phyloP scores from a whole-genome alignment of 345 rosid genomes.

The Gossypium sturtianum region DNA sequence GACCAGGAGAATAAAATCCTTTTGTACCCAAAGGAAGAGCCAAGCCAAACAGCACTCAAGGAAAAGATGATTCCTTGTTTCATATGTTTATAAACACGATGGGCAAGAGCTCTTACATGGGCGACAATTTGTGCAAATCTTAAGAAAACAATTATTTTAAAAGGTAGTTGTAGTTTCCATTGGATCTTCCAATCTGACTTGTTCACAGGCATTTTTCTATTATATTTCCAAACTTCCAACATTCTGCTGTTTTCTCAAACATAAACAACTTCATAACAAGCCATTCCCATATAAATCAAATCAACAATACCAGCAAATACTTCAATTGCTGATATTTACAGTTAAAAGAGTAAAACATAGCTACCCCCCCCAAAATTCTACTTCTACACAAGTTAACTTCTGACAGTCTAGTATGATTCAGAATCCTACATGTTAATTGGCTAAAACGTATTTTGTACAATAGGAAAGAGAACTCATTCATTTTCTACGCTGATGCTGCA shows the following conservation, averaged over 20 bases:
- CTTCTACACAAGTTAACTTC: too few species aligned
- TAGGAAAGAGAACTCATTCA: background rate
- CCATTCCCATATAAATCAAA: background rate
- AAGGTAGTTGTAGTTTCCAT: too few species aligned
- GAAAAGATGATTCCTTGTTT: too few species aligned
- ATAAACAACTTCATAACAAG: background rate
- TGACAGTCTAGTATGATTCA: background rate
- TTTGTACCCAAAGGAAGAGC: too few species aligned
- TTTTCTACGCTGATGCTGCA: background rate
- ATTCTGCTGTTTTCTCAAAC: background rate
- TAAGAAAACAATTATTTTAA: background rate
- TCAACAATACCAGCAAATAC: background rate
- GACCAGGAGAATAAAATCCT: too few species aligned
- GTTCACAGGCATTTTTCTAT: too few species aligned
- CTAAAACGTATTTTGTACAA: background rate
- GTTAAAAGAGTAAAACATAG: background rate
- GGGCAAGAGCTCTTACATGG: too few species aligned
- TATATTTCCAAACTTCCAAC: background rate
- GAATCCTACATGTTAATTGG: background rate
- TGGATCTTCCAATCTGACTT: background rate
- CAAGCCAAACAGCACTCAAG: too few species aligned
- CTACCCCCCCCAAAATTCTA: background rate
- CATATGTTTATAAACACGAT: too few species aligned
- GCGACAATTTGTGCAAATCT: too few species aligned
- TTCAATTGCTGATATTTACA: background rate